Conservation (phyloP, 1,284 basidiomycete species). For the Boletellus dicymbophilus region DNA sequence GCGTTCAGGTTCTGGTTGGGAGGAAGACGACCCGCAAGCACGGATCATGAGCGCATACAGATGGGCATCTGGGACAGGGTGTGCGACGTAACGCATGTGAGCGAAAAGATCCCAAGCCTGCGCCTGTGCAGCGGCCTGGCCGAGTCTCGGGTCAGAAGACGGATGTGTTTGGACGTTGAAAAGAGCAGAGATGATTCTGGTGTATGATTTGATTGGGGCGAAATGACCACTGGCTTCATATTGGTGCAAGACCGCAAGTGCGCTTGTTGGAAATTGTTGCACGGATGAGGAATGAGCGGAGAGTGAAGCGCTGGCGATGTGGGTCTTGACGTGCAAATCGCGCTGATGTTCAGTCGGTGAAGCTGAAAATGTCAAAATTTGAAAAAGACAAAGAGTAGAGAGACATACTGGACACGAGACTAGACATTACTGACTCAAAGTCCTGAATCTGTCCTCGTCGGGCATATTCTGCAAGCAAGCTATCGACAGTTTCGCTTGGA, state of each 20-base stretch:
- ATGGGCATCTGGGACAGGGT: slow-evolving; percentile 74
- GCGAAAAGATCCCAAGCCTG: slow-evolving; percentile 93
- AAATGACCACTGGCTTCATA: slow-evolving; percentile 61
- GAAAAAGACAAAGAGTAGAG: not conserved
- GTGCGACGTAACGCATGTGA: slow-evolving; percentile 95
- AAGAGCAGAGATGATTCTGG: slow-evolving; percentile 60
- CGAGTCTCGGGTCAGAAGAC: slow-evolving; percentile 27
- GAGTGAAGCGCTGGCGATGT: slow-evolving; percentile 39
- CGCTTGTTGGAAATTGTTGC: slow-evolving; percentile 49
- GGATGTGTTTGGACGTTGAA: slow-evolving; percentile 48
- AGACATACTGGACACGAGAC: slow-evolving; percentile 44
- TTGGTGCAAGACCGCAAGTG: slow-evolving; percentile 61
- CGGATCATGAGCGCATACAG: slow-evolving; percentile 89
- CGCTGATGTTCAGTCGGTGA: slow-evolving; percentile 56
- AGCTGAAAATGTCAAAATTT: slow-evolving; percentile 27
- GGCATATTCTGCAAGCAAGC: slow-evolving; percentile 53
- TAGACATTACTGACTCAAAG: slow-evolving; percentile 48
- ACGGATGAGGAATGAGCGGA: slow-evolving; percentile 20
- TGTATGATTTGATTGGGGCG: slow-evolving; percentile 68
- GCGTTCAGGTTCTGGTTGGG: slow-evolving; percentile 78
- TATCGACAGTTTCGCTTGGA: slow-evolving; percentile 43
- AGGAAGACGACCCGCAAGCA: slow-evolving; percentile 71
- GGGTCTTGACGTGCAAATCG: slow-evolving; percentile 67
- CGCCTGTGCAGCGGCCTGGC: slow-evolving; percentile 46
- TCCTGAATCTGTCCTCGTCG: slow-evolving; percentile 44